These are phyloP conservation scores for Arxiozyma heterogenica DNA, from an alignment of 1,139 yeast genomes.

Conservation along the genomic window DNA sequence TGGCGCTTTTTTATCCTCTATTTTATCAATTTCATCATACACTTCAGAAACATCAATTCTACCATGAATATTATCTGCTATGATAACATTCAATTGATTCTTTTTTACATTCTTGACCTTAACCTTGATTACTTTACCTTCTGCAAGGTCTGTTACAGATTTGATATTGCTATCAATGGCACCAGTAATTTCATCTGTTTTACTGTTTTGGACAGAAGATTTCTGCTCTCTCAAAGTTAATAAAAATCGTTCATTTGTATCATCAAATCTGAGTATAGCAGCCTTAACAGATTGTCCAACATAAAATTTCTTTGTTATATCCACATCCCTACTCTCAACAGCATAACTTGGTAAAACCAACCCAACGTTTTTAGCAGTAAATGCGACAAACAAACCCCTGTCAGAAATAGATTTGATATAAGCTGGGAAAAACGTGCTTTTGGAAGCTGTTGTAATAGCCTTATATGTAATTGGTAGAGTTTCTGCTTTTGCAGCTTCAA, in stretches of 20 bases:
- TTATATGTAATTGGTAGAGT: slow-evolving; percentile 50
- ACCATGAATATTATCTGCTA: slow-evolving; percentile 76
- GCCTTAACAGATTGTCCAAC: slow-evolving; percentile 61
- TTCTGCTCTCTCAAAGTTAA: slow-evolving; percentile 43
- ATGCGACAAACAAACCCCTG: slow-evolving; percentile 74
- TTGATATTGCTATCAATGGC: slow-evolving; percentile 53
- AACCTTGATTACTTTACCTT: slow-evolving; percentile 58
- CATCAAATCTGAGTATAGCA: slow-evolving; percentile 53
- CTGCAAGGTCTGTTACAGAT: slow-evolving; percentile 41
- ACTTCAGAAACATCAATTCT: slow-evolving; percentile 71
- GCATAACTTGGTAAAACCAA: slow-evolving; percentile 73
- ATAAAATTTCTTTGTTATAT: slow-evolving; percentile 48
- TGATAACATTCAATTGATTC: slow-evolving; percentile 64
- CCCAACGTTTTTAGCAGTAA: slow-evolving; percentile 75
- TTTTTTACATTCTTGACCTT: slow-evolving; percentile 54
- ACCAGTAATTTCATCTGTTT: slow-evolving; percentile 32
- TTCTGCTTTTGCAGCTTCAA: slow-evolving; percentile 51
- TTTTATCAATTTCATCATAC: slow-evolving; percentile 47
- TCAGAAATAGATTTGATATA: slow-evolving; percentile 68
- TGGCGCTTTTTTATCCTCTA: slow-evolving; percentile 52
- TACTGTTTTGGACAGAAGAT: slow-evolving; percentile 7
- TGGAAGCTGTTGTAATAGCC: slow-evolving; percentile 48
- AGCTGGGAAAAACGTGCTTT: slow-evolving; percentile 45
- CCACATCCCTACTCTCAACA: slow-evolving; percentile 45
- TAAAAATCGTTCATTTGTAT: slow-evolving; percentile 60